Evolutionary conservation across 164 flowering plant species (phyloP).

Genomic region (Sedum album): DNA sequence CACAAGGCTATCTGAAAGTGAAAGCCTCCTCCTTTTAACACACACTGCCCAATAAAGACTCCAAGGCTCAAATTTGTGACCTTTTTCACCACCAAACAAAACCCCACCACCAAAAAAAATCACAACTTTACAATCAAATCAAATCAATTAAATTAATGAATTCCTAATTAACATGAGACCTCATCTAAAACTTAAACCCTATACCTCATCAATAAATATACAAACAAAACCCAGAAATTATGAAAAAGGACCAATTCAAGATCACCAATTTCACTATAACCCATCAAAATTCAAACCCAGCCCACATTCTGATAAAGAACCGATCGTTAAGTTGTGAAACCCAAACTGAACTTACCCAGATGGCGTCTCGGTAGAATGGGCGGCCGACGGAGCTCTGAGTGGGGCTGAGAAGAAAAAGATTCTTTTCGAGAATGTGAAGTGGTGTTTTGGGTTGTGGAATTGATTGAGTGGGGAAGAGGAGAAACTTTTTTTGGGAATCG

Average conservation of each 20-base stretch:
- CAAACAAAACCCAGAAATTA: background rate
- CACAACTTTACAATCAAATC: background rate
- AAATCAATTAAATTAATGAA: background rate
- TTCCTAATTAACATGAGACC: background rate
- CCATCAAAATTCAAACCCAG: constrained; percentile 15
- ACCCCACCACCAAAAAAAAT: constrained; percentile 2
- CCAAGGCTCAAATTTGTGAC: background rate
- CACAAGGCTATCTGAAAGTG: background rate
- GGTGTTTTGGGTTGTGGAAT: background rate
- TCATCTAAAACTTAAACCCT: background rate
- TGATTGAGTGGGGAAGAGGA: background rate
- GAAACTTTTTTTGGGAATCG: background rate
- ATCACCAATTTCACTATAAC: constrained; percentile 23
- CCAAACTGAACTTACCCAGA: background rate
- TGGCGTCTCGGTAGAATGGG: background rate
- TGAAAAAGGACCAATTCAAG: background rate
- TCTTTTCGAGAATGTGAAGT: background rate
- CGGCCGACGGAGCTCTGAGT: background rate
- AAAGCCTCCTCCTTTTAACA: background rate
- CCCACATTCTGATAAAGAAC: constrained; percentile 2
- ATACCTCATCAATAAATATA: background rate
- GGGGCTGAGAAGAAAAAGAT: background rate
- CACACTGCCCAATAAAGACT: constrained; percentile 7
- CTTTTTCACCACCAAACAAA: background rate
- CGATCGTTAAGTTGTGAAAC: background rate